phyloP scores from a whole-genome alignment of 805 yeast genomes.

The Pichia thaimueangensis region DNA sequence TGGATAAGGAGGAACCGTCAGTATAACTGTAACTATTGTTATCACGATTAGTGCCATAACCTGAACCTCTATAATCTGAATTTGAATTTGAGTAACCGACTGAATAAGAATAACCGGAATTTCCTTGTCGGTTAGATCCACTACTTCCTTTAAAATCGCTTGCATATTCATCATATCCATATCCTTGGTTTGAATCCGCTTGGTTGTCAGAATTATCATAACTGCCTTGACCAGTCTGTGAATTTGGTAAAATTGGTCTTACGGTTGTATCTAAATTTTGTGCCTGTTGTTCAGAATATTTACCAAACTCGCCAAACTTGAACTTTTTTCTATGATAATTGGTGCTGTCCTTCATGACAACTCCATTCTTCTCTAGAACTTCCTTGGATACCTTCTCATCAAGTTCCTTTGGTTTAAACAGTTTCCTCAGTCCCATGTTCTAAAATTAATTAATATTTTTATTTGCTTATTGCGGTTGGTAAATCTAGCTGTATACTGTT shows the following conservation, averaged over 20 bases:
- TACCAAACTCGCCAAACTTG: constrained; percentile 43
- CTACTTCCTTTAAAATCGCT: constrained; percentile 6
- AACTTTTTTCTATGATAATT: constrained; percentile 28
- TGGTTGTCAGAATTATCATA: constrained; percentile 12
- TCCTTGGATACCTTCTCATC: constrained; percentile 37
- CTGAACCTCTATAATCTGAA: background rate
- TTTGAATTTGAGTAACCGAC: constrained; percentile 1
- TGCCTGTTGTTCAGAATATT: constrained; percentile 37
- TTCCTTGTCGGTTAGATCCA: background rate
- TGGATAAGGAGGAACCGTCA: background rate
- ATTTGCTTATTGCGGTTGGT: too few relatives aligned
- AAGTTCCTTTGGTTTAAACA: constrained; percentile 45
- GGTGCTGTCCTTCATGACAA: constrained; percentile 33
- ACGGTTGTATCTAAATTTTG: constrained; percentile 13
- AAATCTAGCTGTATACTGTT: too few relatives aligned
- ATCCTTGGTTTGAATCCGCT: constrained; percentile 20
- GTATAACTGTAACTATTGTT: background rate
- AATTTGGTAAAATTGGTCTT: constrained; percentile 15
- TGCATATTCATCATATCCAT: constrained; percentile 18
- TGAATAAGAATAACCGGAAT: constrained; percentile 1
- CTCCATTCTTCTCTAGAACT: constrained; percentile 34
- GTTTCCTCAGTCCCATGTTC: constrained; percentile 45
- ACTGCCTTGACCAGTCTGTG: constrained; percentile 12
- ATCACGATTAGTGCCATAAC: background rate
- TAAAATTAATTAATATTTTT: too few relatives aligned